Evolutionary conservation across 306 rosid species (phyloP), one percentile per base, ranked within the genome.

Genomic region (Citrullus colocynthis): DNA sequence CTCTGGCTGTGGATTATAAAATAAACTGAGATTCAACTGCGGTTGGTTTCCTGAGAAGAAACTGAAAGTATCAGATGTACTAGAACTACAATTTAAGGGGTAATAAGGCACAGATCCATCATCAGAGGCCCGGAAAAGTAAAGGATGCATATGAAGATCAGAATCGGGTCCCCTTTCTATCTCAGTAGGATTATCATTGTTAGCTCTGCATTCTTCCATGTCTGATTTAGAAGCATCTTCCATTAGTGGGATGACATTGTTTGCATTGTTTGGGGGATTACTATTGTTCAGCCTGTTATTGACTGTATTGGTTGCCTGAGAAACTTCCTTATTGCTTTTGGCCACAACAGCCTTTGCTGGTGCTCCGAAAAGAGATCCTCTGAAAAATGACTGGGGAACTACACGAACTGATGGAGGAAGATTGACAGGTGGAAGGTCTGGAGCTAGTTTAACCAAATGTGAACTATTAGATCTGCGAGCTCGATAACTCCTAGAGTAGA

Each of bases 61-160:
- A 81, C 86, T 77, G 81, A 87, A 90, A 80, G 92, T 78, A 85
- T 80, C 82, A 39, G 96, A 82, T 84, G 82, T 37, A 58, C 86
- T 84, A 65, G 95, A 75, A 80, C 81, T 55, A 71, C 86, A 81
- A 78, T 89, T 88, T 84, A 83, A 77, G 24, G 88, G 89, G 86
- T 87, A 88, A 86, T 87, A 87, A 67, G 91, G 87, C 66, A 75
- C 39, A 45, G 36, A 81, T 66, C 91, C 89, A 85, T 85, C 89
- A 79, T 92, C 93, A 71, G 96, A 79, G 76, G 85, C 83, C 83
- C 88, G 96, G 91, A 95, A 89, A 81, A 92, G 87, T 79, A 95
- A 88, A 76, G 97, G 99, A 89, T 95, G 99, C 93, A 95, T 92
- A 82, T 87, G 92, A 72, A 92, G 89, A 85, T 88, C 96, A 80